Evolutionary conservation across 768 basidiomycete species (phyloP).

Genomic region (Termitomyces sp.): DNA sequence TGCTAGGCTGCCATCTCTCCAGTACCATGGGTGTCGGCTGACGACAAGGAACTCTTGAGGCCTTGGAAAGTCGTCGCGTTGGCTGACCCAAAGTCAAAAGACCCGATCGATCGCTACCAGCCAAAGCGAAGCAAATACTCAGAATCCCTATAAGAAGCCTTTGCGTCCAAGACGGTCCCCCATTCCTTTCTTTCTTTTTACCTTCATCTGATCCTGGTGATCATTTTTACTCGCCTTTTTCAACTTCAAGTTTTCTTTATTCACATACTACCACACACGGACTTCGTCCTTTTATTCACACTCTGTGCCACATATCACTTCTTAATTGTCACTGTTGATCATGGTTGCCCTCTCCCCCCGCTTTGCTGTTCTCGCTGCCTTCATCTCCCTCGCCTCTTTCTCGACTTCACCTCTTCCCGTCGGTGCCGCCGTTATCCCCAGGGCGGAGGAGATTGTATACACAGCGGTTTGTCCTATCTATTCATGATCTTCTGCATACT

Average conservation of each 20-base stretch:
- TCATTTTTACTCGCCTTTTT: slow-evolving; percentile 21
- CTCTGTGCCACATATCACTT: slow-evolving; percentile 2
- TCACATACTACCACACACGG: slow-evolving; percentile 20
- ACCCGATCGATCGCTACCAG: slow-evolving; percentile 13
- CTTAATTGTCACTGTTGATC: slow-evolving; percentile 11
- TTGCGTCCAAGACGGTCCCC: slow-evolving; percentile 1
- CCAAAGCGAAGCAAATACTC: slow-evolving; percentile 18
- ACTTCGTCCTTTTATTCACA: slow-evolving; percentile 16
- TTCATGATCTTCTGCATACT: not conserved
- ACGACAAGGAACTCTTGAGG: not conserved
- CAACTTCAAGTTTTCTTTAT: slow-evolving; percentile 5
- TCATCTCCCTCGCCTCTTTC: slow-evolving; percentile 40
- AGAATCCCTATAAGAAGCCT: slow-evolving; percentile 21
- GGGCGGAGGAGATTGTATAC: slow-evolving; percentile 1
- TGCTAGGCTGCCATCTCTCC: too few relatives aligned
- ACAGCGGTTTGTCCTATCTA: slow-evolving; percentile 5
- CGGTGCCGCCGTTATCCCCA: slow-evolving; percentile 34
- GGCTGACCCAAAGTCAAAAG: slow-evolving; percentile 10
- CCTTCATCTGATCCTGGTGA: slow-evolving; percentile 51
- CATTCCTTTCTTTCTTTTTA: slow-evolving; percentile 27
- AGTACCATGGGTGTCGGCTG: not conserved
- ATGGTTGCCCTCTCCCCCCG: slow-evolving; percentile 49
- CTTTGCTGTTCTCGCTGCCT: slow-evolving; percentile 39
- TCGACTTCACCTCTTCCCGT: slow-evolving; percentile 28
- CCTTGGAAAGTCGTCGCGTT: not conserved